Conservation (phyloP, 148 eudicot species). For the Suaeda aralocaspica region DNA sequence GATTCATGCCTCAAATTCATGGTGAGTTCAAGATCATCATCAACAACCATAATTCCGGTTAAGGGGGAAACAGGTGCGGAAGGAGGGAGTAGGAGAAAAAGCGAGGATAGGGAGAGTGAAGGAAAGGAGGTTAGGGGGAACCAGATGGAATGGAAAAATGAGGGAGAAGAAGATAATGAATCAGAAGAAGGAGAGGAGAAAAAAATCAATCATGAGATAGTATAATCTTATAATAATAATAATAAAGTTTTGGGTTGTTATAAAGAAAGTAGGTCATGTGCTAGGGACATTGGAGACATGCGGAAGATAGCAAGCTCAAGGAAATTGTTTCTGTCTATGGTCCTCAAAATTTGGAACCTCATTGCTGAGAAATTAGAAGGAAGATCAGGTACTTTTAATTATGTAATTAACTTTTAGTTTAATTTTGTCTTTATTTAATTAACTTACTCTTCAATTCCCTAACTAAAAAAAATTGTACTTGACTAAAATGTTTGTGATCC, state of each 20-base stretch:
- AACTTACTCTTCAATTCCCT: background rate
- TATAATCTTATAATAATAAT: background rate
- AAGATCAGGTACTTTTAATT: constrained; percentile 60
- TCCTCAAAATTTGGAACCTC: constrained; percentile 86
- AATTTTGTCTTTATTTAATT: background rate
- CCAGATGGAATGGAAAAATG: too few species aligned
- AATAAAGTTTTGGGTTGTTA: constrained; percentile 12
- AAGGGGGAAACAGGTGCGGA: constrained; percentile 17
- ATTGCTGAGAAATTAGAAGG: constrained; percentile 80
- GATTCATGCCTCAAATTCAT: constrained; percentile 12
- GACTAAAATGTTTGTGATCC: too few species aligned
- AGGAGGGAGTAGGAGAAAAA: too few species aligned
- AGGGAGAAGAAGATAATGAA: too few species aligned
- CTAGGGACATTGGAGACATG: constrained; percentile 90
- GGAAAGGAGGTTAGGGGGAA: too few species aligned
- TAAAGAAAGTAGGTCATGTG: constrained; percentile 45
- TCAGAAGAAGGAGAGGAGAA: too few species aligned
- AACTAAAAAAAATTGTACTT: too few species aligned
- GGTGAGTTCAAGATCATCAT: background rate
- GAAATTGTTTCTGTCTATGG: constrained; percentile 80
- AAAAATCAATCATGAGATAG: background rate
- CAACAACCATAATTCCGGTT: background rate
- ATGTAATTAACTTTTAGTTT: too few species aligned
- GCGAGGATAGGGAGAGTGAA: background rate
- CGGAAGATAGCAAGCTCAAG: constrained; percentile 63